phyloP scores from a whole-genome alignment of 1,284 basidiomycete species.

The Melampsora americana region DNA sequence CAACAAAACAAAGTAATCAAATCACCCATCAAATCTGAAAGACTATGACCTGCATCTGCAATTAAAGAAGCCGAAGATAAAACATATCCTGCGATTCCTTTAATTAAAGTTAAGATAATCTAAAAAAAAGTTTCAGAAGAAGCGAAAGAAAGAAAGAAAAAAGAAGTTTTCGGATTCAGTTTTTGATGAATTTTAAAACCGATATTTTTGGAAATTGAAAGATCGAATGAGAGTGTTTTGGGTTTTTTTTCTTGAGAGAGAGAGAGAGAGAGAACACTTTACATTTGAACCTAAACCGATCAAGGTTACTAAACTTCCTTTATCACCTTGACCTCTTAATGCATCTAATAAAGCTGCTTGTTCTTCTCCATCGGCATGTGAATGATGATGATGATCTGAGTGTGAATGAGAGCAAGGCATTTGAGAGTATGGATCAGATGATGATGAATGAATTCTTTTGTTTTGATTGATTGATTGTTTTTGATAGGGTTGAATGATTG shows the following conservation, averaged over 20 bases:
- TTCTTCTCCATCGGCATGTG: constrained; percentile 51
- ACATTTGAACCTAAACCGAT: constrained; percentile 79
- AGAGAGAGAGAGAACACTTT: no score
- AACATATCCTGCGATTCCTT: constrained; percentile 48
- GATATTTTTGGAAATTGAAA: no score
- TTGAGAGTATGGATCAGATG: no score
- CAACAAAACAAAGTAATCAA: constrained; percentile 89
- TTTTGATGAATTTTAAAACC: no score
- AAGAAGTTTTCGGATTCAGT: no score
- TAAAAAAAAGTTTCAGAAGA: no score
- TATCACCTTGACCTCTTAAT: constrained; percentile 51
- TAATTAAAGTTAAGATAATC: constrained; percentile 35
- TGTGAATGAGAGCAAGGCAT: constrained; percentile 8
- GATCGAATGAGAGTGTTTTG: no score
- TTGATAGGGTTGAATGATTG: no score
- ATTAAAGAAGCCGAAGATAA: constrained; percentile 80
- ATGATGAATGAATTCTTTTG: no score
- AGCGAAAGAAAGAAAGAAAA: no score
- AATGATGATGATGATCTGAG: constrained; percentile 46
- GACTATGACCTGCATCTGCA: constrained; percentile 91
- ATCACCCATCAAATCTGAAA: constrained; percentile 80
- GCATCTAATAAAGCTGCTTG: constrained; percentile 53
- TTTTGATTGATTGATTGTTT: no score
- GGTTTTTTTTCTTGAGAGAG: no score
- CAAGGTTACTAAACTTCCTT: constrained; percentile 55